Evolutionary conservation across 2,329 filamentous ascomycete genomes (phyloP), one percentile per base, ranked within the genome.

Genomic region (Cladophialophora carrionii): DNA sequence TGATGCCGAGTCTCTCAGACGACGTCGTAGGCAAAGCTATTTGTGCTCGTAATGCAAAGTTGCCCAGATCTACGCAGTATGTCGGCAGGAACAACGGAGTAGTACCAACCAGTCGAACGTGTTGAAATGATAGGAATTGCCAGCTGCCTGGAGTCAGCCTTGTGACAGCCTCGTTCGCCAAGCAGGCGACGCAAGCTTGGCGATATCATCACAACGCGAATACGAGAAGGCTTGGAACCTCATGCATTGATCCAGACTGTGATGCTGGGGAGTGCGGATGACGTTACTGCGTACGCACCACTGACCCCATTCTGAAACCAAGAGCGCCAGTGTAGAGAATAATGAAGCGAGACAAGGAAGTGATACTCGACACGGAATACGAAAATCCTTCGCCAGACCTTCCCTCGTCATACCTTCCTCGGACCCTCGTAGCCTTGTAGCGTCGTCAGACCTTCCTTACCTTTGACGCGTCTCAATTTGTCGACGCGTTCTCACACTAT

Each of bases 141-240:
- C 14, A 20, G 59, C 17, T 63, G 34, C 49, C 48, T 59, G 51
- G 43, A 66, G 37, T 60, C 64, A 63, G 64, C 64, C 61, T 61
- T 26, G 41, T 17, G 51, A 58, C 54, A 58, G 61, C 55, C 54
- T 59, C n/a, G 46, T 46, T 20, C 14, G 53, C 46, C 52, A 52
- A 57, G 51, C 6, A 5, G 26, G 41, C 49, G 52, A 57, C 46
- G 43, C n/a, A 10, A 17, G 22, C 10, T 43, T 7, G 14, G 54
- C 32, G 9, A 63, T 41, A 20, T 46, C 20, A 10, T 17, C 4
- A 31, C 41, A 52, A 66, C 52, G 52, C 60, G 64, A 66, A 63
- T 66, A 66, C 64, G 63, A 56, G 31, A 22, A 24, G 52, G 20
- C 26, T 14, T 14, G 22, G 20, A 10, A 37, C 3, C 20, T 58